A percentile compares a stretch with the other conserved stretches of the same genome.
phyloP scores from a whole-genome alignment of 202 grass and related monocot genomes.

The Bolboschoenoplectus hybrid region DNA sequence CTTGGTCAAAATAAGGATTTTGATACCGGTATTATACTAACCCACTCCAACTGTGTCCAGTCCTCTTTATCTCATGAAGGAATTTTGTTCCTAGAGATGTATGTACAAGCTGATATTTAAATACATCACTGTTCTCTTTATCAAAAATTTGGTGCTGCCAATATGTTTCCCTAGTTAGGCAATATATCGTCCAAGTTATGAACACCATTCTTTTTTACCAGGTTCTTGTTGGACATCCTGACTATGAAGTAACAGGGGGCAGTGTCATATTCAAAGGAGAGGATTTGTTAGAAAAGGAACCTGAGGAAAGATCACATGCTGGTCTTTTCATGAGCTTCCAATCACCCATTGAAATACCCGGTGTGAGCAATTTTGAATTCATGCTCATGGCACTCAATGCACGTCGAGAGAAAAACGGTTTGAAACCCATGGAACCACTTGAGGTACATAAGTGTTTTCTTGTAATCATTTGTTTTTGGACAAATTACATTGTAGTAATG shows the following conservation, averaged over 20 bases:
- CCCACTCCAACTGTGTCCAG: not conserved
- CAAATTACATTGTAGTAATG: not conserved
- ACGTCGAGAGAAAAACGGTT: conserved; percentile 67
- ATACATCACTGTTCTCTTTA: not conserved
- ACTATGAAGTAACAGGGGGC: conserved; percentile 91
- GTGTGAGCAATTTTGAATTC: conserved; percentile 95
- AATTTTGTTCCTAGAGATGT: not conserved
- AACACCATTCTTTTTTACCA: conserved; percentile 20
- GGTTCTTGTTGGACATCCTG: conserved; percentile 88
- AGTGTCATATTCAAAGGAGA: conserved; percentile 82
- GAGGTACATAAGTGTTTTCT: conserved; percentile 53
- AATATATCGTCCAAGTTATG: not conserved
- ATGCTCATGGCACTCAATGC: conserved; percentile 92
- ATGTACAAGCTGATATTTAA: conserved; percentile 7
- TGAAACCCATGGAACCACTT: conserved; percentile 64
- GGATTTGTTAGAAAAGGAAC: conserved; percentile 84
- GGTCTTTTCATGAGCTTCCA: conserved; percentile 98
- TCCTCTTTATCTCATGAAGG: not conserved
- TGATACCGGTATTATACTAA: not conserved
- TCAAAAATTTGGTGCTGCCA: not conserved
- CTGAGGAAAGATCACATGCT: conserved; percentile 91
- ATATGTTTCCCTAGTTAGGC: not conserved
- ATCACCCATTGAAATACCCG: conserved; percentile 87
- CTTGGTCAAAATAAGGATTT: no score
- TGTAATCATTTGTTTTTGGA: not conserved